Evolutionary conservation across 1,284 basidiomycete species (phyloP), one percentile per base, ranked within the genome.

Genomic region (Melanopsichium pennsylvanicum): DNA sequence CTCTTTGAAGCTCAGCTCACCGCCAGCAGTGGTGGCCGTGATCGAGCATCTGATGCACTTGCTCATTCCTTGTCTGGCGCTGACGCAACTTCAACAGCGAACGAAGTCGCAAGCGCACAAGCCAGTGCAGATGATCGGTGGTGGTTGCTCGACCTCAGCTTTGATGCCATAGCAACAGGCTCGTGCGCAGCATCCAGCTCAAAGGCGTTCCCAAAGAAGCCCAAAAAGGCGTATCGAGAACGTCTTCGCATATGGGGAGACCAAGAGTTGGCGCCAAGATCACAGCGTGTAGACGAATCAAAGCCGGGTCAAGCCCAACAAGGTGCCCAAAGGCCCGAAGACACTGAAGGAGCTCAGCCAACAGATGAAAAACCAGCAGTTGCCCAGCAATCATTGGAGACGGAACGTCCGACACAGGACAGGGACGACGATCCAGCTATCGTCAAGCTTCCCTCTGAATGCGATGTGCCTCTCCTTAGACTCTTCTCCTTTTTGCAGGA

Each of bases 1-100:
- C 82, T 92, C n/a, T 94, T 94, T 74, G 86, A 89, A 72, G 85
- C 86, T 15, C 60, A 68, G 22, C 57, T 75, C n/a, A 72, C 74
- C 9, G 67, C 67, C 21, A 70, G 67, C 38, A 52, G 61, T n/a
- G 47, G 54, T 34, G 61, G 54, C 6, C 45, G 37, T 11, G 44
- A 57, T 11, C 23, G 31, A 8, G 44, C 25, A 25, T 44, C 38
- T 8, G 52, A 47, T 15, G 26, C 33, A 2, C 34, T 37, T 21
- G 22, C 38, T 21, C 44, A 47, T 13, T 40, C 43, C 9, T 83
- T 45, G 12, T 19, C 42, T 7, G 35, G n/a, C 9, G 50, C 31
- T 7, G 43, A 46, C 29, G 36, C 34, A 18, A 36, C 41, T 1
- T 52, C 50, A 9, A 84, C 85, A 29, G 90, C 91, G 7, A 86